Percentiles rank a stretch among this genome's conserved stretches.
Conservation (phyloP, 257 asterid species). For the Nicotiana attenuata region DNA sequence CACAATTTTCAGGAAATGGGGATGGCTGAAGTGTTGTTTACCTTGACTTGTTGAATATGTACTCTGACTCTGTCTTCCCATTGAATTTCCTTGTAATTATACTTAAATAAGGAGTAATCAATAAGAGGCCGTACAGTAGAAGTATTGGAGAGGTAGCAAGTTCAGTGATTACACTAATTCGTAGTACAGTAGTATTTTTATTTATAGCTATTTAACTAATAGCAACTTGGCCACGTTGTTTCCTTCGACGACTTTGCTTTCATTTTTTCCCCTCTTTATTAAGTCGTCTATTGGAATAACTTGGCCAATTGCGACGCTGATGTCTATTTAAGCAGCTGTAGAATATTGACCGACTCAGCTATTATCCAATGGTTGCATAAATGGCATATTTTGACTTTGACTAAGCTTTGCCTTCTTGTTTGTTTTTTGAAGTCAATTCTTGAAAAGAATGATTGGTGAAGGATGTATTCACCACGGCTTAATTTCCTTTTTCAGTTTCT, state of each 20-base stretch:
- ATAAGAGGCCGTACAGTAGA: neutral
- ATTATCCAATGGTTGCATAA: neutral
- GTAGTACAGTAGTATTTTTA: neutral
- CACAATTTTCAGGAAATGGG: constrained; percentile 18
- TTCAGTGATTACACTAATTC: neutral
- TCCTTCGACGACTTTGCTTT: neutral
- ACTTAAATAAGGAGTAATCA: neutral
- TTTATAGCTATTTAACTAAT: neutral
- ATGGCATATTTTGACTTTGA: neutral
- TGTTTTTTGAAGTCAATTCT: neutral
- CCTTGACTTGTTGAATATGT: neutral
- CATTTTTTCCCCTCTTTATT: neutral
- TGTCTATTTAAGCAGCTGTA: neutral
- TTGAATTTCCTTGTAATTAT: neutral
- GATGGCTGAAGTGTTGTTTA: constrained; percentile 33
- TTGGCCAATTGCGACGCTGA: neutral
- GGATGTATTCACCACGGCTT: neutral
- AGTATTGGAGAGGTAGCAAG: neutral
- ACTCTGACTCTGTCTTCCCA: neutral
- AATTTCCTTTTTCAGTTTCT: too few relatives aligned
- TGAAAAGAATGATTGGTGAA: neutral
- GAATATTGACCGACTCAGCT: neutral
- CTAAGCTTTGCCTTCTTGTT: neutral
- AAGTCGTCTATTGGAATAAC: neutral
- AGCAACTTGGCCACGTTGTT: neutral